Evolutionary conservation across 176 grass and related monocot species (phyloP).

Genomic region (Guadua angustifolia): DNA sequence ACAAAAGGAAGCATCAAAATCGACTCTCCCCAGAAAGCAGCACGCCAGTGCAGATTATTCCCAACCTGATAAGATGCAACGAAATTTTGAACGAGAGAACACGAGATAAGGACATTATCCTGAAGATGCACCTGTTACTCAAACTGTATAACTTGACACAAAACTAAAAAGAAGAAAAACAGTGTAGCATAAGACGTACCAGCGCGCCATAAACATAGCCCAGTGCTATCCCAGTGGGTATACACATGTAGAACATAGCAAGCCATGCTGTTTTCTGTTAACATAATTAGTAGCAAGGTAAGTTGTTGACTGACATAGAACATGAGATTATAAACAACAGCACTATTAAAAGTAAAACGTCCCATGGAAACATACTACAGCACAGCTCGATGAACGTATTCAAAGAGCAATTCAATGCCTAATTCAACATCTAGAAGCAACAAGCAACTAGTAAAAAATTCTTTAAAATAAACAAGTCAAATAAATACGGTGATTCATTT

Average conservation of each 20-base stretch:
- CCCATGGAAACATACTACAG: background rate
- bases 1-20: constrained; percentile 99
- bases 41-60: constrained; percentile 74
- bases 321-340: constrained; percentile 14
- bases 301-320: constrained; percentile 39
- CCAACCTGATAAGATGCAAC: constrained; percentile 63
- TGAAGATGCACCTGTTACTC: constrained; percentile 23
- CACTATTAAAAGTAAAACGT: constrained; percentile 18
- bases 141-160: constrained; percentile 15
- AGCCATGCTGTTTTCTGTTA: constrained; percentile 98
- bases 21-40: constrained; percentile 96
- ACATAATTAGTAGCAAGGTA: constrained; percentile 46
- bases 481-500: background rate
- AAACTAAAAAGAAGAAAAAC: constrained; percentile 28
- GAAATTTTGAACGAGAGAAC: constrained; percentile 1
- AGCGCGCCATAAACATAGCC: constrained; percentile 95
- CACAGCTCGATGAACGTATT: constrained; percentile 20
- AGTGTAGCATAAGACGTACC: constrained; percentile 67
- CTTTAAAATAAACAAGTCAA: background rate
- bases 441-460: background rate
- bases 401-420: constrained; percentile 1
- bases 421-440: constrained; percentile 13
- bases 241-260: constrained; percentile 99
- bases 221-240: constrained; percentile 93
- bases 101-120: background rate